Base-by-base conservation (phyloP, 116 monocot genomes). In the Papilionanthe hybrid region DNA sequence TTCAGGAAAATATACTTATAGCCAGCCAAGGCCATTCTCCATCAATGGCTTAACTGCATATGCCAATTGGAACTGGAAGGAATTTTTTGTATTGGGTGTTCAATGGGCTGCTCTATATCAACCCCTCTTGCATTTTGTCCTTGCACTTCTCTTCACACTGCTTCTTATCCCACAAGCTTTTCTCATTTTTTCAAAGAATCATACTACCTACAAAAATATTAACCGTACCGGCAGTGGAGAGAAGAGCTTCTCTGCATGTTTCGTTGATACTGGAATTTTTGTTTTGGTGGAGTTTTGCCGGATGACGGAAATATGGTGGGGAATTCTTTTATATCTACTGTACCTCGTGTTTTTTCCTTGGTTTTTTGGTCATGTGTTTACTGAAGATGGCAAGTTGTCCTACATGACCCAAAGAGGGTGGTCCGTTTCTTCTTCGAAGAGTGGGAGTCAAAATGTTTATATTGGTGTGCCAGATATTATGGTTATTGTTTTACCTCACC, bases 401-500 rank as follows among this genome's bases (percentile, higher is more conserved):
- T 92, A 84, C 81, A 89, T 99, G 92, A 92, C 89, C 57, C 85
- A 88, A 58, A 87, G 56, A 82, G 95, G 99, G 47, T 99, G 99
- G 99, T 66, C 29, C 18, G 75, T 89, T 44, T 60, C 45, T 63
- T 41, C 37, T 71, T 77, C 69, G 25, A 76, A 78, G 25, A 65
- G 68, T 28, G 60, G 44, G 18, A 82, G 49, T 43, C 29, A 83
- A 81, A 45, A 78, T 22, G 10, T 43, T 27, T 83, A 88, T 57
- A 42, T 83, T 43, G 95, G 90, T 6, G 80, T 87, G 75, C 95
- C 99, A 75, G 95, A 99, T 87, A 82, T 99, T 50, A 95, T 99
- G 90, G 99, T 99, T 12, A 79, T 99, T 75, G 92, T 93, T 82
- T 65, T 99, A 41, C 93, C 95, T 76, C 99, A 99, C 72, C 87